Evolutionary conservation across 768 basidiomycete species (phyloP), one percentile per base, ranked within the genome.

Genomic region (Boletus subcaerulescens): DNA sequence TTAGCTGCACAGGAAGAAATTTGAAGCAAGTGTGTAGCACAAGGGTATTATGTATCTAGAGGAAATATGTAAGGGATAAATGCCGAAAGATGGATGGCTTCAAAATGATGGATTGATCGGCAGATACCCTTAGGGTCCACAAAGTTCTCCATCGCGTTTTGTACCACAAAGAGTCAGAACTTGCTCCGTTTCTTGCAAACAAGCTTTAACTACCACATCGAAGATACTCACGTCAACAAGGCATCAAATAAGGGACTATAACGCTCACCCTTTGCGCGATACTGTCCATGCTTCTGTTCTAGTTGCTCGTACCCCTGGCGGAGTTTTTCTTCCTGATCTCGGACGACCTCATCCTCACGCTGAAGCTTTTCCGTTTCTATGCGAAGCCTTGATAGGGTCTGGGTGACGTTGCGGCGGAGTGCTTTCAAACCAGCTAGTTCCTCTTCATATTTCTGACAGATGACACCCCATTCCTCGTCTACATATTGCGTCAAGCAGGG

Each of bases 401-500:
- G 60, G 1, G 72, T 60, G 43, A 88, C 82, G 50, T 82, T 80
- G 31, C 76, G 68, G 47, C 85, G 84, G 24, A 88, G 71, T 31
- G 65, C 73, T 55, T 80, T 81, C 53, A 89, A 76, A 24, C 81
- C 81, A 41, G 76, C 71, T 57, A 89, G 79, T 66, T 89, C 84
- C 55, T 84, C 82, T 44, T 80, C 68, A 63, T 87, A 88, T 35
- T 74, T 77, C 54, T 72, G 71, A 46, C 83, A 79, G 52, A 83
- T 71, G 58, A 80, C 73, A 53, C 80, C 82, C 76, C 85, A 85
- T 61, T 86, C 83, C 14, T 78, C 69, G 18, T 76, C 87, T 89
- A 61, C 22, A 41, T 35, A 26, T 32, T 14, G 20, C 14, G 40
- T 62, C 24, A 61, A 55, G 40, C 31, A 40, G 11, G 2, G 18